Conservation (phyloP, 2,329 filamentous ascomycete genomes). For the Pleurostoma richardsiae region DNA sequence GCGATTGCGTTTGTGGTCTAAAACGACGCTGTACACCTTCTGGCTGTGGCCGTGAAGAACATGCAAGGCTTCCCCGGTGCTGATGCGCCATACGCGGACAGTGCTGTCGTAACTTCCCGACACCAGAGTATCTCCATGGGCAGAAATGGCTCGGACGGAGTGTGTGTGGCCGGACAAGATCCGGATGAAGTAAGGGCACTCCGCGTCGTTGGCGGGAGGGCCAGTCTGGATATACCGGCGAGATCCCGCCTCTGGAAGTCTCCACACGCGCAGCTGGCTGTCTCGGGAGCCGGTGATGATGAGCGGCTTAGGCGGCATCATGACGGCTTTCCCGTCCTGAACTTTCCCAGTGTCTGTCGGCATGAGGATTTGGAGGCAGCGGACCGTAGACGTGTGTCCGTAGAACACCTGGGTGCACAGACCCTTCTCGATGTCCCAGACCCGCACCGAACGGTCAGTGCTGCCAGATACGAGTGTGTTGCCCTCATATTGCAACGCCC, state of each 20-base stretch:
- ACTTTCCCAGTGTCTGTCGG: constrained; percentile 72
- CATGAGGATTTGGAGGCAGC: constrained; percentile 91
- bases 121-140: constrained; percentile 90
- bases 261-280: constrained; percentile 91
- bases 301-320: constrained; percentile 90
- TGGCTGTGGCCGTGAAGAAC: constrained; percentile 80
- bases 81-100: constrained; percentile 95
- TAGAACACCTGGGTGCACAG: constrained; percentile 94
- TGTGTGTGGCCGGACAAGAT: constrained; percentile 82
- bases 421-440: constrained; percentile 95
- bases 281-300: constrained; percentile 98
- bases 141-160: constrained; percentile 93
- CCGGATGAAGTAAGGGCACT: constrained; percentile 93
- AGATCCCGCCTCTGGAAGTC: constrained; percentile 76
- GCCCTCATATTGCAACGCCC: constrained; percentile 94
- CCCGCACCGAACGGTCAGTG: constrained; percentile 95
- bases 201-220: constrained; percentile 65
- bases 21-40: constrained; percentile 95
- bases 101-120: constrained; percentile 96
- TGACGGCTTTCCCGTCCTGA: constrained; percentile 66
- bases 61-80: constrained; percentile 83
- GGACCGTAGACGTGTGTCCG: constrained; percentile 94
- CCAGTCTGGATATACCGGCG: constrained; percentile 74
- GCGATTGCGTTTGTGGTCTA: constrained; percentile 85
- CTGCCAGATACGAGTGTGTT: constrained; percentile 94